Percentiles rank a stretch among this genome's conserved stretches.
Conservation (phyloP, 2,329 filamentous ascomycete genomes). For the Pseudopyrenochaeta lycopersici region DNA sequence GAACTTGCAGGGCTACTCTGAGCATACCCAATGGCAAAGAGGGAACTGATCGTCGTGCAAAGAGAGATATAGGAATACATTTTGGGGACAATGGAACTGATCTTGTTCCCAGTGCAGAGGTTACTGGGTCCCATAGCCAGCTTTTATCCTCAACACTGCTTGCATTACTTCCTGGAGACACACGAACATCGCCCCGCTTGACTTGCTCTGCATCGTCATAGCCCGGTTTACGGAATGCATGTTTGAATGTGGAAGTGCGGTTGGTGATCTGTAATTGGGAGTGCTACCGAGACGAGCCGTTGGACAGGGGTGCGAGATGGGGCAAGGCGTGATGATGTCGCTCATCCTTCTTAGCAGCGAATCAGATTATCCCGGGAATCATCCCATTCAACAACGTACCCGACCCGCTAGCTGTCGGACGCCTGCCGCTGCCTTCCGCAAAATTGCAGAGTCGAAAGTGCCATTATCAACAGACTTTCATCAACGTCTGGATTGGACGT, state of each 20-base stretch:
- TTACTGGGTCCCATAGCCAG: neutral
- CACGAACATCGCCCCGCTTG: neutral
- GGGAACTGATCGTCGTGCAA: too few species aligned
- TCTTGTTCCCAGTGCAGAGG: too few species aligned
- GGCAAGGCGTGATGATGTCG: constrained; percentile 5
- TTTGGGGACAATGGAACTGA: too few species aligned
- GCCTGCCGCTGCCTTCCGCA: neutral
- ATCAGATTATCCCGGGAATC: constrained; percentile 6
- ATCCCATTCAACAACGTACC: neutral
- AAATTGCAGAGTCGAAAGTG: too few species aligned
- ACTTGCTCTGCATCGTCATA: neutral
- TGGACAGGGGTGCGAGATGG: neutral
- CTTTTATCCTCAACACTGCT: neutral
- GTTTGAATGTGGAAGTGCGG: neutral
- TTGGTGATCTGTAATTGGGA: too few species aligned
- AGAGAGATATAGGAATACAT: too few species aligned
- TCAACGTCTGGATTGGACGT: too few species aligned
- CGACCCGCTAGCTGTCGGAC: neutral
- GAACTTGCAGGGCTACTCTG: too few species aligned
- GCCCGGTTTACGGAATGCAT: neutral
- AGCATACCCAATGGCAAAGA: too few species aligned
- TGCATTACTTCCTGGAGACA: neutral
- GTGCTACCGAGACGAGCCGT: neutral
- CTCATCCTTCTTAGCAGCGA: neutral
- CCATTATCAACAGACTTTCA: too few species aligned